A percentile compares a stretch with the other conserved stretches of the same genome.
These are phyloP conservation scores for Intubia oerlemansii DNA, from an alignment of 2,329 filamentous ascomycete species.

Conservation along the genomic window DNA sequence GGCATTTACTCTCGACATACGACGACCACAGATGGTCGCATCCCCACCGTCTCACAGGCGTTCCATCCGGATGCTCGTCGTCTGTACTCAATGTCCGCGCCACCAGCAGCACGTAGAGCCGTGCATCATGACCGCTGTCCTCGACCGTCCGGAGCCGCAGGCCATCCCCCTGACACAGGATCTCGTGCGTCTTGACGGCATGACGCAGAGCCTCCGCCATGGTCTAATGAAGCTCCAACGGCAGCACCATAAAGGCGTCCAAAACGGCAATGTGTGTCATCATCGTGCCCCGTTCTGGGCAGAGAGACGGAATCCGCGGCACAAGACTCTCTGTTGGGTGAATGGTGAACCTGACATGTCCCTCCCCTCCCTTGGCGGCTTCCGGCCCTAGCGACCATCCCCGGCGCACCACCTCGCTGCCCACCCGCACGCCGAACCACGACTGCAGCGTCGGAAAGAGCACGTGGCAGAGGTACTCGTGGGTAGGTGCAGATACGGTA, in stretches of 20 bases:
- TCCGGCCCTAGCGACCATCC: conserved; percentile 28
- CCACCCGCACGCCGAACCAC: conserved; percentile 25
- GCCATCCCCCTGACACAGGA: neutral
- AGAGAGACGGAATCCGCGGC: neutral
- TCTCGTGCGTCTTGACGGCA: conserved; percentile 8
- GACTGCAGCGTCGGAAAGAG: conserved; percentile 30
- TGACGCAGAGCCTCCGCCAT: conserved; percentile 19
- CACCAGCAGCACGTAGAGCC: conserved; percentile 35
- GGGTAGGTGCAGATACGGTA: conserved; percentile 32
- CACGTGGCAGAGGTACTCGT: conserved; percentile 40
- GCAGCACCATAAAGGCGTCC: conserved; percentile 29
- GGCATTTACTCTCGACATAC: conserved; percentile 1
- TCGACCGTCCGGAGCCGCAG: conserved; percentile 25
- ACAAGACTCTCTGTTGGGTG: conserved; percentile 11
- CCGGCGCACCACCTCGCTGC: conserved; percentile 21
- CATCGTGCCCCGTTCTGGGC: neutral
- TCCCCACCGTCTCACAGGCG: conserved; percentile 16
- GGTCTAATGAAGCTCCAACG: conserved; percentile 18
- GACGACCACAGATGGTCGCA: conserved; percentile 17
- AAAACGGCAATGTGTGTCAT: conserved; percentile 18
- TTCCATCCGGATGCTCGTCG: conserved; percentile 4
- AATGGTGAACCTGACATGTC: conserved; percentile 23
- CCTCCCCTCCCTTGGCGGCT: conserved; percentile 16
- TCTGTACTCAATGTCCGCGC: conserved; percentile 19
- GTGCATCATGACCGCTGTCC: conserved; percentile 26